Evolutionary conservation across 495 filamentous ascomycete genomes (phyloP).

Genomic region (Aspergillus baeticus): DNA sequence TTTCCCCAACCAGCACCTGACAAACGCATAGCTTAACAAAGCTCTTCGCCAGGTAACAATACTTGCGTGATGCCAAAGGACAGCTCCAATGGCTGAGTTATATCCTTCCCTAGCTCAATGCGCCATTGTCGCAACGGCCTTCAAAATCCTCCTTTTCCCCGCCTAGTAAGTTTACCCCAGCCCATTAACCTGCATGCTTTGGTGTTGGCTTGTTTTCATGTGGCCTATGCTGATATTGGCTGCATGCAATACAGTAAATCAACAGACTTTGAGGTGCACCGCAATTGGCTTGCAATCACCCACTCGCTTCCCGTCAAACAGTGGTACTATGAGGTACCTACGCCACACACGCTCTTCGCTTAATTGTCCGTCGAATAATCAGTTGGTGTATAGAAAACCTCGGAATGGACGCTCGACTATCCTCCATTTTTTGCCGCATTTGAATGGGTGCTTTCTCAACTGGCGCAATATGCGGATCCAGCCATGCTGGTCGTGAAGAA

Average conservation of each 20-base stretch:
- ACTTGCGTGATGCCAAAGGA: conserved; percentile 23
- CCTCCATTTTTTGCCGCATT: conserved; percentile 97
- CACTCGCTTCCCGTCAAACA: conserved; percentile 81
- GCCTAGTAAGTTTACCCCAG: conserved; percentile 76
- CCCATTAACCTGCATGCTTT: not conserved
- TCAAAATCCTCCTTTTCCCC: conserved; percentile 92
- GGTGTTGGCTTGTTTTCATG: not conserved
- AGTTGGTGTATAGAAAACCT: conserved; percentile 63
- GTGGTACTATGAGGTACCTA: conserved; percentile 86
- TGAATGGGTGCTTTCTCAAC: conserved; percentile 88
- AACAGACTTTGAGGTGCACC: conserved; percentile 98
- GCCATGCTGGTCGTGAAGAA: conserved; percentile 80
- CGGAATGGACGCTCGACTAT: conserved; percentile 98
- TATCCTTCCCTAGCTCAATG: conserved; percentile 86
- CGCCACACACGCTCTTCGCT: not conserved
- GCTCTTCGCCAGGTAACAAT: conserved; percentile 2
- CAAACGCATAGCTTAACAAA: not conserved
- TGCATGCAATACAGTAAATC: conserved; percentile 67
- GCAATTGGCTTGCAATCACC: conserved; percentile 96
- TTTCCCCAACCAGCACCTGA: not conserved
- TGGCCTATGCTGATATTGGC: not conserved
- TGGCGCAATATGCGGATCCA: conserved; percentile 72
- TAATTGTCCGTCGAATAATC: not conserved
- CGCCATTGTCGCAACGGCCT: conserved; percentile 80
- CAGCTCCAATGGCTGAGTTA: conserved; percentile 67